phyloP scores from a whole-genome alignment of 306 rosid genomes.

The Corylus avellana region DNA sequence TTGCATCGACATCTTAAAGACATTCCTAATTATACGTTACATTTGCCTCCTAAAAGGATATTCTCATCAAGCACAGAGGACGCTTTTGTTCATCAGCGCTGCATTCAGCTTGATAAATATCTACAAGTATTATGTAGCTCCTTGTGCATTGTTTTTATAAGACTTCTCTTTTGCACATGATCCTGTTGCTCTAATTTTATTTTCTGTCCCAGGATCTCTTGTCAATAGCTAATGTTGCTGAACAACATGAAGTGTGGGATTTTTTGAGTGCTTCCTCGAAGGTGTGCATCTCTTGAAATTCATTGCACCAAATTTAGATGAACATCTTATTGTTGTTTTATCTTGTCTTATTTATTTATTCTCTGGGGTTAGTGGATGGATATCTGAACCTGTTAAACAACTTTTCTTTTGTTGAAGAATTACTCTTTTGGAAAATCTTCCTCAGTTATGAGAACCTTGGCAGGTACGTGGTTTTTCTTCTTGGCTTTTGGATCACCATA shows the following conservation, averaged over 20 bases:
- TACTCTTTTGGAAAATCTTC: conserved; percentile 90
- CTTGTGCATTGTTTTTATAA: conserved; percentile 12
- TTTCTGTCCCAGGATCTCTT: conserved; percentile 70
- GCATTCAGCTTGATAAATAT: conserved; percentile 94
- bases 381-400: conserved; percentile 28
- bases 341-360: conserved; percentile 4
- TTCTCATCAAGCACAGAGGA: conserved; percentile 99
- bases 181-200: conserved; percentile 25
- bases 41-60: conserved; percentile 96
- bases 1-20: conserved; percentile 92
- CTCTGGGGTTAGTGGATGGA: conserved; percentile 18
- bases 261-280: conserved; percentile 88
- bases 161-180: conserved; percentile 12
- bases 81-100: conserved; percentile 96
- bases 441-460: conserved; percentile 92
- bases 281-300: conserved; percentile 51
- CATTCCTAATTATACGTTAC: conserved; percentile 84
- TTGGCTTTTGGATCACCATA: conserved; percentile 31
- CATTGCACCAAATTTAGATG: conserved; percentile 21
- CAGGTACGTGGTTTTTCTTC: conserved; percentile 61
- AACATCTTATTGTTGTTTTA: not conserved
- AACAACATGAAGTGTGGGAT: conserved; percentile 98
- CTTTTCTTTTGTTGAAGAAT: conserved; percentile 46
- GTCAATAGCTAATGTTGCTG: conserved; percentile 90
- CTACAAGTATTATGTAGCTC: conserved; percentile 61